phyloP scores from a whole-genome alignment of 495 filamentous ascomycete genomes.

The Pyrenula aspistea region DNA sequence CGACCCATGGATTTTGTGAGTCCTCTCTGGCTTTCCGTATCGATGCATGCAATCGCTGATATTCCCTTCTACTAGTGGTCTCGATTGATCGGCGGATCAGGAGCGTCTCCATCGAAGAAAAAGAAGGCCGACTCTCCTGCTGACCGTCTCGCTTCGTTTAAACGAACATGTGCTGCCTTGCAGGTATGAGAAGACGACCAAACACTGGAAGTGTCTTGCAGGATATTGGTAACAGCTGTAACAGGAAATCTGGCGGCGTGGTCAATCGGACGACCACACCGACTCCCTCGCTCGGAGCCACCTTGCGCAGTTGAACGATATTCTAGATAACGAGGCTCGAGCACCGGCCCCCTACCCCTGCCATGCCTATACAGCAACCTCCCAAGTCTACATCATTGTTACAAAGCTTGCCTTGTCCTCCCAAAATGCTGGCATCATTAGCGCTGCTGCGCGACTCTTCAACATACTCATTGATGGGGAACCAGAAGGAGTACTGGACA shows the following conservation, averaged over 20 bases:
- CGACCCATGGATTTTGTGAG: constrained; percentile 26
- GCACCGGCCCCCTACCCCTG: constrained; percentile 80
- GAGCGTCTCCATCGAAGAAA: constrained; percentile 48
- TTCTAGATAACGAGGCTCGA: constrained; percentile 81
- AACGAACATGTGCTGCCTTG: constrained; percentile 73
- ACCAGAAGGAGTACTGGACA: constrained; percentile 84
- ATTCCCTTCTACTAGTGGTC: constrained; percentile 51
- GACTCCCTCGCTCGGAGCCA: constrained; percentile 36
- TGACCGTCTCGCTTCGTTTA: constrained; percentile 80
- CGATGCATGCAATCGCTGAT: constrained; percentile 9
- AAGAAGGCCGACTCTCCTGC: constrained; percentile 62
- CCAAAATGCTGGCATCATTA: constrained; percentile 66
- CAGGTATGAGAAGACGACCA: constrained; percentile 40
- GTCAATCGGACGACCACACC: constrained; percentile 30
- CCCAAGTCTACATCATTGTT: constrained; percentile 77
- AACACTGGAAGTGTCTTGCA: background rate
- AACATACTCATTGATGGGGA: constrained; percentile 87
- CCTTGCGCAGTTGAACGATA: constrained; percentile 58
- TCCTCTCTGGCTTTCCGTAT: constrained; percentile 1
- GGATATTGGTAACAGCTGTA: constrained; percentile 5
- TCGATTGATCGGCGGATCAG: constrained; percentile 75
- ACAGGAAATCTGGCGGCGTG: constrained; percentile 64
- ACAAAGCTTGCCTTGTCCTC: constrained; percentile 73
- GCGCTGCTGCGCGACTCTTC: constrained; percentile 73
- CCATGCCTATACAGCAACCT: constrained; percentile 67